Evolutionary conservation across 352 stramenopile species (phyloP).

Genomic region (Pythium oligandrum): DNA sequence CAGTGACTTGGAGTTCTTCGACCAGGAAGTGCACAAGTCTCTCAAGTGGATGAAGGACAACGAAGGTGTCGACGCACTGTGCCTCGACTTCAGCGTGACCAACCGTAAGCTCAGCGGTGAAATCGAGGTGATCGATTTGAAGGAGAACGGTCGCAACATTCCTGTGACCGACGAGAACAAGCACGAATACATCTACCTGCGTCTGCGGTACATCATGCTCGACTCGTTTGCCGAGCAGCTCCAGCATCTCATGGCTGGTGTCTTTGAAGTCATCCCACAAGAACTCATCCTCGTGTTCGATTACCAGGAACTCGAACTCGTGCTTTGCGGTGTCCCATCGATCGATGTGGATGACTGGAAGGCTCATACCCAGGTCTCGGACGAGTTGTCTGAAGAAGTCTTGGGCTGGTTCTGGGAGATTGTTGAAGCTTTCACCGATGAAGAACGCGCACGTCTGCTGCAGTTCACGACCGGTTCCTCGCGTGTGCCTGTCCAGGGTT

Average conservation of each 20-base stretch:
- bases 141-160: conserved; percentile 79
- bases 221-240: conserved; percentile 93
- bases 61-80: conserved; percentile 67
- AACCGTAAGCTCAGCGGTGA: conserved; percentile 75
- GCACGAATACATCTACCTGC: conserved; percentile 94
- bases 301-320: conserved; percentile 78
- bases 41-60: conserved; percentile 85
- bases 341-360: conserved; percentile 86
- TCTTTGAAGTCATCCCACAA: conserved; percentile 97
- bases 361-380: conserved; percentile 83
- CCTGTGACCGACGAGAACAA: conserved; percentile 96
- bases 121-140: conserved; percentile 77
- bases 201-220: conserved; percentile 95
- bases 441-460: conserved; percentile 44
- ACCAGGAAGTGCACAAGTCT: conserved; percentile 82
- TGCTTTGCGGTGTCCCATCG: conserved; percentile 73
- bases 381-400: conserved; percentile 69
- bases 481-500: conserved; percentile 59
- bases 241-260: conserved; percentile 87
- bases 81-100: conserved; percentile 78
- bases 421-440: conserved; percentile 45
- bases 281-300: conserved; percentile 82
- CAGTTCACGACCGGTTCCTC: conserved; percentile 55
- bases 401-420: conserved; percentile 74
- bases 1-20: conserved; percentile 85